Evolutionary conservation across 2,329 filamentous ascomycete species (phyloP).

Genomic region (Penicillium sp.): DNA sequence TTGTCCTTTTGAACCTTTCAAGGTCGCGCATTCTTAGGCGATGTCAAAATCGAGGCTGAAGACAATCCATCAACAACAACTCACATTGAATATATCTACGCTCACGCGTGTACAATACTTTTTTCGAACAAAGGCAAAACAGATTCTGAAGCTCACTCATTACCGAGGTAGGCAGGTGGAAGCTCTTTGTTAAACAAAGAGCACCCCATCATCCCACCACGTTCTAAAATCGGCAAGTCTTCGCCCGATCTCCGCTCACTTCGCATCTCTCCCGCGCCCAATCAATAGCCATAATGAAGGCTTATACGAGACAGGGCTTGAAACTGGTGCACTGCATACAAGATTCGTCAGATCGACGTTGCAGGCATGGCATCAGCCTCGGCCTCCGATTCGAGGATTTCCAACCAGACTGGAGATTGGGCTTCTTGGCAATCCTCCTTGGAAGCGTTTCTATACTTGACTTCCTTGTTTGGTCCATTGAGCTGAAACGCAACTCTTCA

Average conservation of each 20-base stretch:
- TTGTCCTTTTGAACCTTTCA: neutral
- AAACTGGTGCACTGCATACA: constrained; percentile 7
- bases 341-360: constrained; percentile 10
- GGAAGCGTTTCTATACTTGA: neutral
- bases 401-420: constrained; percentile 2
- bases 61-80: neutral
- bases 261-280: neutral
- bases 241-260: neutral
- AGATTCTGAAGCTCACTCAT: neutral
- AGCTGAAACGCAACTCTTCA: neutral
- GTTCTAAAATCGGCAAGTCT: neutral
- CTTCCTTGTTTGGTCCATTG: neutral
- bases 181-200: constrained; percentile 6
- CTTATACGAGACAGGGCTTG: neutral
- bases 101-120: neutral
- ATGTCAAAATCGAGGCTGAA: neutral
- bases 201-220: neutral
- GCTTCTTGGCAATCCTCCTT: constrained; percentile 2
- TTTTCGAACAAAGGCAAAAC: neutral
- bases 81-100: neutral
- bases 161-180: neutral
- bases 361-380: constrained; percentile 3
- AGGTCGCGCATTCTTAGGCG: neutral
- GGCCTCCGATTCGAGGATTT: constrained; percentile 14
- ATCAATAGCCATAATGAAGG: neutral